Evolutionary conservation across 768 basidiomycete genomes (phyloP), one percentile per base, ranked within the genome.

Genomic region (Hysterangium stoloniferum): DNA sequence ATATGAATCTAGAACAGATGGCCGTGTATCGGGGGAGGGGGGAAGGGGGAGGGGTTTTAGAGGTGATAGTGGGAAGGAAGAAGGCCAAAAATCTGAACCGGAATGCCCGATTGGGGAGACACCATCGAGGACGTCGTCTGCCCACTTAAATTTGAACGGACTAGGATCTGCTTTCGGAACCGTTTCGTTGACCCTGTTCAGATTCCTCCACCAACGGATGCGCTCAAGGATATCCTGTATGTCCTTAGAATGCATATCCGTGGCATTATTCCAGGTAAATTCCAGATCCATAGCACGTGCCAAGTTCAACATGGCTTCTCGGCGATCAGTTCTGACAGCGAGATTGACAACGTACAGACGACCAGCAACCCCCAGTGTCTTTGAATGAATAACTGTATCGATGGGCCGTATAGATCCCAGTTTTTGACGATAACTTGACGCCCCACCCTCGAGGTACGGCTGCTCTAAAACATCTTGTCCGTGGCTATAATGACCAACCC

Each of bases 201-300:
- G 19, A 20, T 29, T 38, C 35, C 48, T 11, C 48, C 48, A 50
- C 35, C 35, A 36, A 27, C 48, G 34, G 9, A 50, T 28, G 4
- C 35, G 36, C 11, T 50, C 48, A 7, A 38, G 20, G 24, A 50
- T 32, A 12, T 41, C 38, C 12, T 28, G 12, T 12, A 50, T 35
- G 13, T 37, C 34, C 29, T 19, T 27, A 3, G 34, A 15, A 11
- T 38, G 27, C 11, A 17, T 24, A 20, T 50, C 48, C 2, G 48
- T 50, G 19, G 36, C 48, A 28, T 50, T 35, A n/a, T 38, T 27
- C 35, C 27, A 50, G 13, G 36, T 50, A 22, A 50, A 50, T 9
- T 50, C 48, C 4, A 50, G 20, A 33, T 41, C 48, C 48, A 50
- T 50, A 13, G 48, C 48, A 1, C 28, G 19, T 13, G 35, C 48